Evolutionary conservation across 495 filamentous ascomycete species (phyloP), one percentile per base, ranked within the genome.

Genomic region (Hyaloscypha finlandica): DNA sequence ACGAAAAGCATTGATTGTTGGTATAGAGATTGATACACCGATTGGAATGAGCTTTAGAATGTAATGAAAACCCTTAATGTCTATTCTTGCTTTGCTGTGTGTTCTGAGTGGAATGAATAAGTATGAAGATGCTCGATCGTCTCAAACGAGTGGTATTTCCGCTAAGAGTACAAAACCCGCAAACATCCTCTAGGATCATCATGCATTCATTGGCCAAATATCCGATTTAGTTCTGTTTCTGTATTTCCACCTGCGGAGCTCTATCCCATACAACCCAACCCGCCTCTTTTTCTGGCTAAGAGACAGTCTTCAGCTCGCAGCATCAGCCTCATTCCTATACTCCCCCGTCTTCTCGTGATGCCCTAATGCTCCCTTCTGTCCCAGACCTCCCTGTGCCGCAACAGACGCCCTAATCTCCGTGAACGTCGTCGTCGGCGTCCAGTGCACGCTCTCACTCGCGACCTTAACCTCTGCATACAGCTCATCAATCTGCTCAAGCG

Each of bases 401-500:
- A 68, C 60, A 52, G 59, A 63, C 1, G 65, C 65, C 30, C 65
- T 62, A 35, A 73, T 65, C 53, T 73, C 70, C 20, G 67, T 69
- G 30, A 71, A 77, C 25, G 66, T 72, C 12, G 68, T 71, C 8
- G 82, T 83, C 16, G 84, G 84, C 30, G 74, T 74, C 67, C 82
- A 87, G 6, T 70, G 73, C 20, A 74, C 73, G 14, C 80, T 83
- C 48, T 84, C 64, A 78, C 86, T 85, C 2, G 89, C 88, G 54
- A 75, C 74, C 37, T 73, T 73, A 54, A 88, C 82, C 77, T 90
- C 89, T 19, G 77, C 81, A 74, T 94, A 95, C 42, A 94, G 79
- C 79, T 94, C 88, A 74, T 94, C 91, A 39, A 94, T 85, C 77
- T 94, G 85, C 75, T 95, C 92, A n/a, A 94, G 83, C 1, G 86